phyloP scores from a whole-genome alignment of 2,329 filamentous ascomycete species.

The Ilyonectria destructans region DNA sequence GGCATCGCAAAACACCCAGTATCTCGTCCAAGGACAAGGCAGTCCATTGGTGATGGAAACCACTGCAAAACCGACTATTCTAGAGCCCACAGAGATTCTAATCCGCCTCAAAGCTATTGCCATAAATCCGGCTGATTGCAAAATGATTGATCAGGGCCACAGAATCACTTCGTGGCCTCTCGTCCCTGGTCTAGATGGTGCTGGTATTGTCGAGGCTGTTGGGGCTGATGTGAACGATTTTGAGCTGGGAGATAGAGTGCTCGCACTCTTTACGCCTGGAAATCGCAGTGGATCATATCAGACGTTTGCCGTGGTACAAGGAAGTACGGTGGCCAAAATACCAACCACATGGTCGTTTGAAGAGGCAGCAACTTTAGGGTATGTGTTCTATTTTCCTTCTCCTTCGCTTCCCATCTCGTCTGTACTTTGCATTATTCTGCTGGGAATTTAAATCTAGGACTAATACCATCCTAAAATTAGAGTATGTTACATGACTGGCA shows the following conservation, averaged over 20 bases:
- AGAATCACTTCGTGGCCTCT: conserved; percentile 16
- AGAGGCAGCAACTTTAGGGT: conserved; percentile 14
- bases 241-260: background rate
- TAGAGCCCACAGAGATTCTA: background rate
- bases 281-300: conserved; percentile 9
- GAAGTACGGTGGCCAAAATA: conserved; percentile 3
- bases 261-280: conserved; percentile 10
- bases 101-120: conserved; percentile 13
- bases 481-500: conserved; percentile 11
- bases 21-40: conserved; percentile 16
- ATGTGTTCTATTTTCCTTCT: background rate
- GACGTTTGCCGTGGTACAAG: conserved; percentile 5
- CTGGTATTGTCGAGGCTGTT: conserved; percentile 7
- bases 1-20: background rate
- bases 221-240: background rate
- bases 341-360: conserved; percentile 11
- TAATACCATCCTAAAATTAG: background rate
- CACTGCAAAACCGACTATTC: background rate
- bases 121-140: conserved; percentile 19
- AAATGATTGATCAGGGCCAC: conserved; percentile 17
- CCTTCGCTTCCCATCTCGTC: background rate
- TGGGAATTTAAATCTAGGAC: background rate
- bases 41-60: background rate
- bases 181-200: conserved; percentile 8
- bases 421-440: background rate